phyloP scores from a whole-genome alignment of 768 basidiomycete genomes.

The Lentinus tigrinus region DNA sequence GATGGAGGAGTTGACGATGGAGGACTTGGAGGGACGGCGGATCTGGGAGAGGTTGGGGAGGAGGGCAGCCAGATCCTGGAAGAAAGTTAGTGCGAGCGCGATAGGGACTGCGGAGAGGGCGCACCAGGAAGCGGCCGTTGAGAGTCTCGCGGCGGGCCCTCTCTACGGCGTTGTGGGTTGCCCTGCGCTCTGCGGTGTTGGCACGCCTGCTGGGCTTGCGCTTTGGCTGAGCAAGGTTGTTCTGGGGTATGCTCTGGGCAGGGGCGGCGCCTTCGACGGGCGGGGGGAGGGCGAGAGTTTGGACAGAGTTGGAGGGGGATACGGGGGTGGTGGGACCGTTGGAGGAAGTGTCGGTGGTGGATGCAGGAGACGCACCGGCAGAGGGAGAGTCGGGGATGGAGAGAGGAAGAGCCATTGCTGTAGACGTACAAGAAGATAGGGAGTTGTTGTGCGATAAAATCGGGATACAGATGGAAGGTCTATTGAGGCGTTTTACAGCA shows the following conservation, averaged over 20 bases:
- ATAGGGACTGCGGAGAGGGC: slow-evolving; percentile 30
- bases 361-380: slow-evolving; percentile 38
- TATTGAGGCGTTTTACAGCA: slow-evolving; percentile 24
- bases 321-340: slow-evolving; percentile 49
- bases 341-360: slow-evolving; percentile 37
- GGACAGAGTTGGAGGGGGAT: slow-evolving; percentile 37
- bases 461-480: slow-evolving; percentile 21
- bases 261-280: slow-evolving; percentile 28
- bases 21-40: slow-evolving; percentile 92
- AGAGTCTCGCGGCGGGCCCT: slow-evolving; percentile 83
- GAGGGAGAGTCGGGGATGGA: slow-evolving; percentile 39
- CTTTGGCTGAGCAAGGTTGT: slow-evolving; percentile 46
- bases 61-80: slow-evolving; percentile 86
- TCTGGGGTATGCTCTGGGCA: slow-evolving; percentile 10
- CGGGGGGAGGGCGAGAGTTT: slow-evolving; percentile 35
- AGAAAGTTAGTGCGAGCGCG: slow-evolving; percentile 1
- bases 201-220: slow-evolving; percentile 86
- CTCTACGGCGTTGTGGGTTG: slow-evolving; percentile 97
- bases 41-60: slow-evolving; percentile 89
- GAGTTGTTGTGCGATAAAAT: slow-evolving; percentile 18
- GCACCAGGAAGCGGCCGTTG: slow-evolving; percentile 86
- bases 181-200: slow-evolving; percentile 94
- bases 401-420: slow-evolving; percentile 39
- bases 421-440: slow-evolving; percentile 18
- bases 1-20: slow-evolving; percentile 95